Evolutionary conservation across 805 yeast genomes (phyloP).

Genomic region (Metschnikowia bowlesiae): DNA sequence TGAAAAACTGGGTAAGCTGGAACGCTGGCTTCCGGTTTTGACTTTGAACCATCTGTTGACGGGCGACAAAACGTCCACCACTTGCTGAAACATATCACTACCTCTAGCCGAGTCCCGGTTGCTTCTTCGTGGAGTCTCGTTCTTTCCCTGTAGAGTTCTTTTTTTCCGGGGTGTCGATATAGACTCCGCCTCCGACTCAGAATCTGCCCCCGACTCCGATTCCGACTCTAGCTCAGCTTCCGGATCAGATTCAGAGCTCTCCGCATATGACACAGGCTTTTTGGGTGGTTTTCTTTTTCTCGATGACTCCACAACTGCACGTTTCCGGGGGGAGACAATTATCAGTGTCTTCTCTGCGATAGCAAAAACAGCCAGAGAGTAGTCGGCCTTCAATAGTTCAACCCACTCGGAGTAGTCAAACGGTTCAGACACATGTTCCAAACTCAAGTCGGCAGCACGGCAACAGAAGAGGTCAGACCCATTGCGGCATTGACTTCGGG

Average conservation of each 20-base stretch:
- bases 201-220: neutral
- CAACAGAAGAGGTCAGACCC: constrained; percentile 39
- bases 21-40: constrained; percentile 17
- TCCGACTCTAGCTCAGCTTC: neutral
- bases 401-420: constrained; percentile 38
- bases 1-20: constrained; percentile 20
- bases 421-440: constrained; percentile 28
- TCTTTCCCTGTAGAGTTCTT: neutral
- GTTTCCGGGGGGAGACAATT: constrained; percentile 14
- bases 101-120: constrained; percentile 5
- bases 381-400: constrained; percentile 15
- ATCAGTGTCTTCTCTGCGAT: constrained; percentile 14
- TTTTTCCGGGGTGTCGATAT: neutral
- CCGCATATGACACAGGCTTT: constrained; percentile 1
- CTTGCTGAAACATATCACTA: constrained; percentile 12
- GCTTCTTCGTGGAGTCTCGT: neutral
- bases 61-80: constrained; percentile 19
- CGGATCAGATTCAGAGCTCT: constrained; percentile 4
- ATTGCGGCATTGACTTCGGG: constrained; percentile 30
- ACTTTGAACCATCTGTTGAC: constrained; percentile 23
- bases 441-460: constrained; percentile 37
- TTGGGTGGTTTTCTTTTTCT: neutral
- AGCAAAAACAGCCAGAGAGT: constrained; percentile 6
- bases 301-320: constrained; percentile 4
- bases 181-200: constrained; percentile 5